phyloP scores from a whole-genome alignment of 2,329 filamentous ascomycete species.

The Fusarium sterilihyphosum region DNA sequence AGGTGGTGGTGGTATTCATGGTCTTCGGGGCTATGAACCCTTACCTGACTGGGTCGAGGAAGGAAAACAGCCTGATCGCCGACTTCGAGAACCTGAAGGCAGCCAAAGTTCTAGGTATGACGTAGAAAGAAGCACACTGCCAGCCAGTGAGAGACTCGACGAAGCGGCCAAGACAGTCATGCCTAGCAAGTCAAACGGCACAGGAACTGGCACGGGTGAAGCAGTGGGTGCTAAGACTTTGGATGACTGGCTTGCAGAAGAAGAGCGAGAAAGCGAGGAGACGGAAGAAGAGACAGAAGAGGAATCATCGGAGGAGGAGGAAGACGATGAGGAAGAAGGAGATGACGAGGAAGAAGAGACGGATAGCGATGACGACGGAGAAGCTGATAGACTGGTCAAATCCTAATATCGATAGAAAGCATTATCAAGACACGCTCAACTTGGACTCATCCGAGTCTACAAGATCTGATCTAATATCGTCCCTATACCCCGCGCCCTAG shows the following conservation, averaged over 20 bases:
- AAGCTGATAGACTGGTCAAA: conserved; percentile 57
- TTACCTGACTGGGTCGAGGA: conserved; percentile 86
- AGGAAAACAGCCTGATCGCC: conserved; percentile 81
- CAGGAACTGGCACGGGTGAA: conserved; percentile 62
- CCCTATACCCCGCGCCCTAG: not conserved
- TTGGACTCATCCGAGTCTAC: conserved; percentile 14
- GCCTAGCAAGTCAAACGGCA: conserved; percentile 60
- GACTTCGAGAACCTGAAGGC: conserved; percentile 70
- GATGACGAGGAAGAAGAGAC: conserved; percentile 62
- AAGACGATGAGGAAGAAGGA: conserved; percentile 60
- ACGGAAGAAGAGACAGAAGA: conserved; percentile 63
- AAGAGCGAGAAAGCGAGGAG: conserved; percentile 67
- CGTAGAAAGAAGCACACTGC: conserved; percentile 51
- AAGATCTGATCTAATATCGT: conserved; percentile 14
- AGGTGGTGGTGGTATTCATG: conserved; percentile 76
- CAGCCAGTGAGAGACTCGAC: conserved; percentile 73
- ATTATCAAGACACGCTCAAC: conserved; percentile 13
- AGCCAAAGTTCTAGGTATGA: conserved; percentile 46
- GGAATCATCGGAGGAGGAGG: conserved; percentile 59
- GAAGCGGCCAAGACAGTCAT: conserved; percentile 56
- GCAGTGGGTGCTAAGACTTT: conserved; percentile 76
- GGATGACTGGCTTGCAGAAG: conserved; percentile 91
- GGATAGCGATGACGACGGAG: conserved; percentile 58
- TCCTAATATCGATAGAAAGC: conserved; percentile 41
- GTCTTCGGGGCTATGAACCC: conserved; percentile 79